phyloP scores from a whole-genome alignment of 805 yeast genomes.

The Wickerhamiella lipophila region DNA sequence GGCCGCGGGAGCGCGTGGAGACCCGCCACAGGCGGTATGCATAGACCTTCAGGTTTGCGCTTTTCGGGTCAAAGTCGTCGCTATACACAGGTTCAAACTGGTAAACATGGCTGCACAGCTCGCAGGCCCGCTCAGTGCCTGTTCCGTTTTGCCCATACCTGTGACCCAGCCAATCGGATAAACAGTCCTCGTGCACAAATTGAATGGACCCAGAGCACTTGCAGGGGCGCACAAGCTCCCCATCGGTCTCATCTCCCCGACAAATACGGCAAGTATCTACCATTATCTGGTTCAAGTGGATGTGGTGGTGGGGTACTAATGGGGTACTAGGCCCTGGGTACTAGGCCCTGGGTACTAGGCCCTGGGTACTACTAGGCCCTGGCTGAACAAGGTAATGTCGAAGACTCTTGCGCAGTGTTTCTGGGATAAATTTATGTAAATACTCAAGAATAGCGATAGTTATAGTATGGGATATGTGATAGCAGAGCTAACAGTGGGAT shows the following conservation, averaged over 20 bases:
- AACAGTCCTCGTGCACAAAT: slow-evolving; percentile 85
- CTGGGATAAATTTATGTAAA: no score
- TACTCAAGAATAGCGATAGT: no score
- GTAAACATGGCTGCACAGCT: slow-evolving; percentile 72
- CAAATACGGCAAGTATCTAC: slow-evolving; percentile 78
- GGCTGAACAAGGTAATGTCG: no score
- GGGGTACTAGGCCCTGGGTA: background rate
- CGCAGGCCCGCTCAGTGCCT: slow-evolving; percentile 57
- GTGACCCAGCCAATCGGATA: slow-evolving; percentile 74
- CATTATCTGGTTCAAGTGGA: background rate
- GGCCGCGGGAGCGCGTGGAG: slow-evolving; percentile 10
- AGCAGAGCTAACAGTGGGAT: no score
- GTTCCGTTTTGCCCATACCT: slow-evolving; percentile 34
- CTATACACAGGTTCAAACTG: slow-evolving; percentile 51
- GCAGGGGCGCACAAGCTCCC: slow-evolving; percentile 85
- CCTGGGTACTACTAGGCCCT: no score
- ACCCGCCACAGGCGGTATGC: background rate
- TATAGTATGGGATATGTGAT: no score
- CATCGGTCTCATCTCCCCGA: slow-evolving; percentile 74
- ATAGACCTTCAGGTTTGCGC: slow-evolving; percentile 41
- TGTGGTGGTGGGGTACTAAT: no score
- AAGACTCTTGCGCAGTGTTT: no score
- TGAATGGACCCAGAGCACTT: slow-evolving; percentile 87
- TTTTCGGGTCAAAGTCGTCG: slow-evolving; percentile 44
- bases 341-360: no score